phyloP scores from a whole-genome alignment of 768 basidiomycete genomes.

The Strobilomyces dryophilus region DNA sequence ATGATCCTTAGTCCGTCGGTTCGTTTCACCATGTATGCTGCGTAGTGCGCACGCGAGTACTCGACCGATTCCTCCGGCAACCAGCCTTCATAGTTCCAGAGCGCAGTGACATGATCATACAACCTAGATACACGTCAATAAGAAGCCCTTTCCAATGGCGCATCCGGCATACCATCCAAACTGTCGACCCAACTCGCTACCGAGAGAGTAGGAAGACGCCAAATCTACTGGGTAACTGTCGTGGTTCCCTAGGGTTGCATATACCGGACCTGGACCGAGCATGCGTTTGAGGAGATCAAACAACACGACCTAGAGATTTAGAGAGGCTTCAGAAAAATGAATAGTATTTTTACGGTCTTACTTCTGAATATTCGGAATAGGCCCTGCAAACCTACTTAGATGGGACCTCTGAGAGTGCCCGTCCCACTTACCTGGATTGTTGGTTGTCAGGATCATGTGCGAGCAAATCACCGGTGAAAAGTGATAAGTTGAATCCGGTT shows the following conservation, averaged over 20 bases:
- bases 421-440: constrained; percentile 47
- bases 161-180: constrained; percentile 53
- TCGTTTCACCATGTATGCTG: constrained; percentile 67
- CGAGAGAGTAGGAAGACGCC: constrained; percentile 58
- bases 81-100: constrained; percentile 74
- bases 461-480: constrained; percentile 74
- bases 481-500: constrained; percentile 57
- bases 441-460: constrained; percentile 68
- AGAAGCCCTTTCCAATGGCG: not conserved
- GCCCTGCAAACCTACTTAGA: constrained; percentile 35
- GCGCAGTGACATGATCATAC: constrained; percentile 66
- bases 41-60: constrained; percentile 63
- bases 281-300: constrained; percentile 63
- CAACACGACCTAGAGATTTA: constrained; percentile 57
- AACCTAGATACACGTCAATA: constrained; percentile 43
- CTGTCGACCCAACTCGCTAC: constrained; percentile 50
- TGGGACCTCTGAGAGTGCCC: not conserved
- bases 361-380: constrained; percentile 62
- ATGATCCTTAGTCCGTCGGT: constrained; percentile 66
- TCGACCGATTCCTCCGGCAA: constrained; percentile 52
- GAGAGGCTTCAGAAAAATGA: constrained; percentile 5
- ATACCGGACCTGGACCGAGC: constrained; percentile 67
- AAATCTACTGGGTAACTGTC: constrained; percentile 59
- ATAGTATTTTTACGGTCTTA: constrained; percentile 19
- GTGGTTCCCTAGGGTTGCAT: constrained; percentile 74